phyloP scores from a whole-genome alignment of 805 yeast species.

The Hanseniaspora meyeri region DNA sequence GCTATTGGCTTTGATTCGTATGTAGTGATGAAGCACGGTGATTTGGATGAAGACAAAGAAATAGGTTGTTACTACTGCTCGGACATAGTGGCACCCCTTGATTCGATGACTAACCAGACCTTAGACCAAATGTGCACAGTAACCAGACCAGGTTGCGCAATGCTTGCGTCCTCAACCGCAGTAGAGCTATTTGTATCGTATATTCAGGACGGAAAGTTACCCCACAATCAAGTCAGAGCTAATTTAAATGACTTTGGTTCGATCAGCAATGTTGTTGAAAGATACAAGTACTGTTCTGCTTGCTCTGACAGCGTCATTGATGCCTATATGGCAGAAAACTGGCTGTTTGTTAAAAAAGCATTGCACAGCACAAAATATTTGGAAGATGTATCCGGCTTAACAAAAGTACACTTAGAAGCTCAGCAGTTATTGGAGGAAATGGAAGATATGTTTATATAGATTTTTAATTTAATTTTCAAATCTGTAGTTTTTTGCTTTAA shows the following conservation, averaged over 20 bases:
- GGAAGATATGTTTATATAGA: constrained; percentile 1
- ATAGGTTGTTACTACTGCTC: constrained; percentile 93
- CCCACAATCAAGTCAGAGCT: constrained; percentile 67
- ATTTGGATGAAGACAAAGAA: constrained; percentile 27
- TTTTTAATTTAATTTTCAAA: neutral
- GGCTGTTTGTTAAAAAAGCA: constrained; percentile 72
- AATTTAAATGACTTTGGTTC: constrained; percentile 56
- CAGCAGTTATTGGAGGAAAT: constrained; percentile 31
- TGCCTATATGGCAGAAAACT: constrained; percentile 42
- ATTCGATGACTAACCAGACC: constrained; percentile 75
- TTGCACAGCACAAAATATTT: constrained; percentile 53
- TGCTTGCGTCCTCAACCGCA: constrained; percentile 73
- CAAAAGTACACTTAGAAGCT: constrained; percentile 57
- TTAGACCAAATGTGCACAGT: constrained; percentile 98
- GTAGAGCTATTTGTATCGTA: constrained; percentile 70
- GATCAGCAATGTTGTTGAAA: constrained; percentile 55
- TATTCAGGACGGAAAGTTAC: constrained; percentile 39
- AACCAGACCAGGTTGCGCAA: constrained; percentile 90
- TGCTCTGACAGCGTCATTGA: constrained; percentile 55
- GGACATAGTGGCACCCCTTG: constrained; percentile 88
- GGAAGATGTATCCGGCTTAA: constrained; percentile 69
- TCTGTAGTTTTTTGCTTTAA: neutral
- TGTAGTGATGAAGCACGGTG: constrained; percentile 88
- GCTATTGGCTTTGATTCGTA: constrained; percentile 93
- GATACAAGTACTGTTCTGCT: constrained; percentile 72